Evolutionary conservation across 148 eudicot species (phyloP).

Genomic region (Fagopyrum tataricum): DNA sequence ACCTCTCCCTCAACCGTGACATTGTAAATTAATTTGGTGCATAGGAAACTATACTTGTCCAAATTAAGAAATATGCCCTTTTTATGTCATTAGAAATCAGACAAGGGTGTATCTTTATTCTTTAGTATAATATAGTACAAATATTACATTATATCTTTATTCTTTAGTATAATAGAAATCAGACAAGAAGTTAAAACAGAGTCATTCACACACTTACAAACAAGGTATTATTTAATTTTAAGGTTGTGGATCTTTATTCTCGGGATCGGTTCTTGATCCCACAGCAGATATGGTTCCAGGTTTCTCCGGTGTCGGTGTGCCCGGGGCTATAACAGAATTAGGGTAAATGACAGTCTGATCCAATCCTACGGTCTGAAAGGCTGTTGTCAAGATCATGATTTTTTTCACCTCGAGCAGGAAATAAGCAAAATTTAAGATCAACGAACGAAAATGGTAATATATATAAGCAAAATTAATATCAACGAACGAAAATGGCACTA

Average conservation of each 20-base stretch:
- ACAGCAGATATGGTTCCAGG: too few species aligned
- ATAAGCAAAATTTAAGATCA: background rate
- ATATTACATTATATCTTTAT: too few species aligned
- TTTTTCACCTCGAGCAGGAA: background rate
- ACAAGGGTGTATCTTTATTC: background rate
- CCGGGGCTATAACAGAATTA: background rate
- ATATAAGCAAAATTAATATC: too few species aligned
- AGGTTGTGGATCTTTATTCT: too few species aligned
- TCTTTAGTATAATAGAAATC: too few species aligned
- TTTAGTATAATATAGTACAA: too few species aligned
- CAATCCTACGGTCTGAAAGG: background rate
- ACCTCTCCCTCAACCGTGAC: background rate
- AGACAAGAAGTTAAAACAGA: too few species aligned
- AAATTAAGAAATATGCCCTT: background rate
- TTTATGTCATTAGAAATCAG: background rate
- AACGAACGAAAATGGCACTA: too few species aligned
- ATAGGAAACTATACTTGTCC: background rate
- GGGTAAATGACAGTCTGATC: background rate
- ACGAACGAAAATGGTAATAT: background rate
- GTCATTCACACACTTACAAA: too few species aligned
- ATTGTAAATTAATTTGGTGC: slow-evolving; percentile 10
- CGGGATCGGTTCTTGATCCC: too few species aligned
- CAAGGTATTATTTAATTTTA: too few species aligned
- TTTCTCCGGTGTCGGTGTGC: too few species aligned
- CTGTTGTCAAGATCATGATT: background rate